Conservation (phyloP, 1,139 yeast genomes). For the Lodderomyces oxycetoniae region DNA sequence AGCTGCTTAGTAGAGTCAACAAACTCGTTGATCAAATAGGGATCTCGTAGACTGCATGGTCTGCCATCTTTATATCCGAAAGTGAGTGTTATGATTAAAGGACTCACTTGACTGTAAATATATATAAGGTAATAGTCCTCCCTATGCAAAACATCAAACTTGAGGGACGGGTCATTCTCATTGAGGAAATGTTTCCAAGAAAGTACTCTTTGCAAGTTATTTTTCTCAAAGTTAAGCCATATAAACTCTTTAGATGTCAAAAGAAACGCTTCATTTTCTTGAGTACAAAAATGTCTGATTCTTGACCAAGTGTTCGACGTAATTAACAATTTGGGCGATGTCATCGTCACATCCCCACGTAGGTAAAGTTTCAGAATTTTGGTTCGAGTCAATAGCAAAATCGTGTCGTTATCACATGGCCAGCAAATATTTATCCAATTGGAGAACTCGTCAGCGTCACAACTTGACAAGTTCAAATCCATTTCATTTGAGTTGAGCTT, state of each 20-base stretch:
- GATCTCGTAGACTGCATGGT: constrained; percentile 29
- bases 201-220: constrained; percentile 35
- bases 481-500: background rate
- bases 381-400: constrained; percentile 45
- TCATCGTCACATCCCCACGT: constrained; percentile 19
- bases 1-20: constrained; percentile 10
- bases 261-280: constrained; percentile 31
- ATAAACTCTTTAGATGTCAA: constrained; percentile 62
- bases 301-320: constrained; percentile 57
- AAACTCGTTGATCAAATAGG: constrained; percentile 19
- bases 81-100: constrained; percentile 39
- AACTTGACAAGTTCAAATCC: constrained; percentile 14
- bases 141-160: constrained; percentile 26
- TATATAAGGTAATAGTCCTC: constrained; percentile 26
- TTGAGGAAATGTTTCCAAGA: constrained; percentile 69
- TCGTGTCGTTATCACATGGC: constrained; percentile 27
- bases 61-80: constrained; percentile 36
- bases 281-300: constrained; percentile 41
- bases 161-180: constrained; percentile 52
- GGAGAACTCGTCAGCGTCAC: constrained; percentile 50
- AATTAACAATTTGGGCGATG: constrained; percentile 25
- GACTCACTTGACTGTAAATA: constrained; percentile 38
- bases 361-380: constrained; percentile 28
- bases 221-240: constrained; percentile 28
- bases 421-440: constrained; percentile 51